A percentile compares a stretch with the other conserved stretches of the same genome.
Conservation (phyloP, 345 rosid genomes). For the Arabidopsis arenosa region DNA sequence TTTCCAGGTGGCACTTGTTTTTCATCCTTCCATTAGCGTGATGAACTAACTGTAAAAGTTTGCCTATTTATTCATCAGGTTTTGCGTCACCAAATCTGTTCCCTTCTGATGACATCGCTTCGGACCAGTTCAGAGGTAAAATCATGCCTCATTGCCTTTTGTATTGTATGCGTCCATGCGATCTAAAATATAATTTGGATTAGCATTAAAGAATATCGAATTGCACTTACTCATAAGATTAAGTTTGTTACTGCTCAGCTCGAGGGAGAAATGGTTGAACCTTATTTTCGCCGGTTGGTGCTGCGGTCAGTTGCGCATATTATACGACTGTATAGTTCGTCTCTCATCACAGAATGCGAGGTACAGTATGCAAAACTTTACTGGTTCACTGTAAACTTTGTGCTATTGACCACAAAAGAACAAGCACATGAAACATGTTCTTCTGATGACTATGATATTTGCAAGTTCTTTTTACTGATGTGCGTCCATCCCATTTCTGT, state of each 20-base stretch:
- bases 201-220: constrained; percentile 19
- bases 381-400: constrained; percentile 13
- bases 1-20: constrained; percentile 19
- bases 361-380: constrained; percentile 50
- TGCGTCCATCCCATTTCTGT: constrained; percentile 20
- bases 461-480: constrained; percentile 25
- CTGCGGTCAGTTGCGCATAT: constrained; percentile 96
- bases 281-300: constrained; percentile 93
- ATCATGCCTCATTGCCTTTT: constrained; percentile 28
- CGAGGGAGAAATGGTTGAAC: constrained; percentile 98
- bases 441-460: constrained; percentile 15
- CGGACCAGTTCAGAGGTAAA: constrained; percentile 91
- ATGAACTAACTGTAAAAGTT: constrained; percentile 40
- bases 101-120: constrained; percentile 96
- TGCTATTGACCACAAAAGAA: constrained; percentile 19
- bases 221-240: constrained; percentile 28
- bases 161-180: constrained; percentile 21
- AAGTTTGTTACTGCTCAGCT: constrained; percentile 55
- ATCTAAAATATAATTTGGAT: constrained; percentile 28
- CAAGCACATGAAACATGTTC: constrained; percentile 1
- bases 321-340: constrained; percentile 87
- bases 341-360: constrained; percentile 95
- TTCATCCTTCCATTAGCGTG: constrained; percentile 14
- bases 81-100: constrained; percentile 92
- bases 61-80: constrained; percentile 61